Evolutionary conservation across 1,139 yeast genomes (phyloP), one percentile per base, ranked within the genome.

Genomic region (Saccharomyces hybrid): DNA sequence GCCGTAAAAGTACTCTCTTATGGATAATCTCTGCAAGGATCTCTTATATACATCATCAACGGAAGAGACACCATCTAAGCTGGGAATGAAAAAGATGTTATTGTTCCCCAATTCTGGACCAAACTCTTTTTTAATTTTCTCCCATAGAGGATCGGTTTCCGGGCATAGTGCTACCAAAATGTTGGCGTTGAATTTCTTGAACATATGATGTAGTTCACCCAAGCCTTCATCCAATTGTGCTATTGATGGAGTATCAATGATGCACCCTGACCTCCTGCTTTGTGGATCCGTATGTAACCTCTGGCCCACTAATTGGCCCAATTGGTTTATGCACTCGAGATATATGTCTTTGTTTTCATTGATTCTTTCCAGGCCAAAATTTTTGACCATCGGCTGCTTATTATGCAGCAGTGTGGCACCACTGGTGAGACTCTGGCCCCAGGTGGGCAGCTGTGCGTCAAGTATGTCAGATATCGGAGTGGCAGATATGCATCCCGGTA

Each of bases 1-100:
- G 1, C 99, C 99, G 66, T 95, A 89, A 65, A 95, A 95, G 69
- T 93, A 95, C 65, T 90, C 95, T 65, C 83, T 83, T 54, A 93
- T 88, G 4, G 86, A 76, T 52, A 81, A 79, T 63, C 90, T 88
- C 68, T 93, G 98, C 28, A 78, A 58, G 50, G 84, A 81, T 64
- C 98, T 78, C 51, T 78, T 75, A 66, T 75, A 88, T 16, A 81
- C 74, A 51, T 86, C 95, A 59, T 87, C 95, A 29, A 82, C 76
- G 50, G 87, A 90, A 6, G 88, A 88, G 52, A 80, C 62, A n/a
- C 70, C 71, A 52, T 62, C 59, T 32, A 68, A 52, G 3, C 53
- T 55, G 1, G 72, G 70, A n/a, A 67, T 29, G 44, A 61, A 56
- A 7, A 68, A 54, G 1, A 67, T 57, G 16, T 51, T 52, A 44